Percentiles rank a stretch among this genome's conserved stretches.
Evolutionary conservation across 1,284 basidiomycete genomes (phyloP).

Genomic region (Coniferiporia weirii): DNA sequence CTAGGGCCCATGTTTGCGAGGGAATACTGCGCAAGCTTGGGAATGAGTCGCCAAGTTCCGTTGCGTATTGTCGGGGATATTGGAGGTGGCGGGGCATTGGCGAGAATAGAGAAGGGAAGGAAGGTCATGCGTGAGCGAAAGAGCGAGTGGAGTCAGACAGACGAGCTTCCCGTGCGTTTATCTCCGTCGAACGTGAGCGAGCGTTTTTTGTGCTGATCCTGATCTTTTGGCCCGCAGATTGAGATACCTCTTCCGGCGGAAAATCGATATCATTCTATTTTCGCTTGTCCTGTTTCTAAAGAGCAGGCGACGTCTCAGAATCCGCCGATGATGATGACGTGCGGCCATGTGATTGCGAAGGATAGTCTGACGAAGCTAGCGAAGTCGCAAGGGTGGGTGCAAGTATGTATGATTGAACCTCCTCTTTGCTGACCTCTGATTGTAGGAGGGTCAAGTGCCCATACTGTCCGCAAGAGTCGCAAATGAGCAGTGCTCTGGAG

Average conservation of each 20-base stretch:
- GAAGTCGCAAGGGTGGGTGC: conserved; percentile 78
- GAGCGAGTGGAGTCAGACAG: conserved; percentile 84
- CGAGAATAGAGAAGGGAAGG: conserved; percentile 87
- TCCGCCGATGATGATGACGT: conserved; percentile 96
- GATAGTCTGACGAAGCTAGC: conserved; percentile 84
- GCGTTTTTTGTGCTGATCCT: neutral
- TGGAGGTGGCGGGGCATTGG: conserved; percentile 84
- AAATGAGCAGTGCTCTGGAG: conserved; percentile 50
- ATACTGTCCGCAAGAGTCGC: conserved; percentile 81
- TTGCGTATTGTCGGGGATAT: conserved; percentile 85
- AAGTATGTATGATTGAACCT: conserved; percentile 3
- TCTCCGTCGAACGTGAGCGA: neutral
- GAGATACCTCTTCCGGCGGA: conserved; percentile 86
- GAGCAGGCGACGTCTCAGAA: conserved; percentile 92
- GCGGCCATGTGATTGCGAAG: conserved; percentile 90
- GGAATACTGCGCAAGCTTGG: conserved; percentile 84
- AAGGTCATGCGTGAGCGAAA: conserved; percentile 90
- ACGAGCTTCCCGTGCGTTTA: conserved; percentile 79
- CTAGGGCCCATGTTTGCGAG: conserved; percentile 79
- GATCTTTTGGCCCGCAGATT: conserved; percentile 50
- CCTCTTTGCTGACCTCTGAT: conserved; percentile 4
- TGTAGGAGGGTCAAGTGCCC: conserved; percentile 81
- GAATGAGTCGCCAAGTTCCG: conserved; percentile 85
- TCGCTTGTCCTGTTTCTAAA: conserved; percentile 96
- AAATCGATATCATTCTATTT: conserved; percentile 93